Conservation (phyloP, 2,329 filamentous ascomycete species). For the Emmonsiellopsis sp. region DNA sequence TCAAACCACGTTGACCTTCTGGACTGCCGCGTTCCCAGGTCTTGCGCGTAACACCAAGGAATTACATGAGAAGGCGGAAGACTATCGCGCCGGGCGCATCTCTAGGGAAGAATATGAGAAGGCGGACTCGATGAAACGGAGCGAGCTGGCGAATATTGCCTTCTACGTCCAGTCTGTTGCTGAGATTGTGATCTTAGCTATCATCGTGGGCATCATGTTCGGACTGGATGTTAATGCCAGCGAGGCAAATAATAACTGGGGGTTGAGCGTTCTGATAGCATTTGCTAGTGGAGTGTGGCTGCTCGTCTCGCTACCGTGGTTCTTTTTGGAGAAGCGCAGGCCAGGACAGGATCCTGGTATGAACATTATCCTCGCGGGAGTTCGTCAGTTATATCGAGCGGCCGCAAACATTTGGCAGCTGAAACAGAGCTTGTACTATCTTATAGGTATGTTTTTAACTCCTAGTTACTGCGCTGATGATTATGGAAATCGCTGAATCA, state of each 20-base stretch:
- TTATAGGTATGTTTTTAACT: slow-evolving; percentile 39
- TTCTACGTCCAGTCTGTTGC: slow-evolving; percentile 56
- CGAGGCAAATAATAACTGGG: slow-evolving; percentile 55
- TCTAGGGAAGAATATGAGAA: slow-evolving; percentile 51
- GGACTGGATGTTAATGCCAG: slow-evolving; percentile 51
- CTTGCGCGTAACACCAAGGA: slow-evolving; percentile 46
- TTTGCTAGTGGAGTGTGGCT: slow-evolving; percentile 58
- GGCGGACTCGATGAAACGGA: slow-evolving; percentile 53
- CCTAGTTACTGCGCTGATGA: neutral
- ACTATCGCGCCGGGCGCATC: slow-evolving; percentile 44
- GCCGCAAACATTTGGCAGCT: slow-evolving; percentile 52
- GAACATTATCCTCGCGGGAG: slow-evolving; percentile 45
- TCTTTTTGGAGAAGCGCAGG: slow-evolving; percentile 53
- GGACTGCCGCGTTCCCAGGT: slow-evolving; percentile 55
- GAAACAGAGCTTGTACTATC: slow-evolving; percentile 56
- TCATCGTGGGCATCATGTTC: slow-evolving; percentile 57
- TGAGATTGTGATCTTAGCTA: slow-evolving; percentile 54
- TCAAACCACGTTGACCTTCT: slow-evolving; percentile 59
- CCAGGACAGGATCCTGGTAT: slow-evolving; percentile 47
- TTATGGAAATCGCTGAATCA: neutral
- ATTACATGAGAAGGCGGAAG: slow-evolving; percentile 40
- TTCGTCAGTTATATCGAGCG: slow-evolving; percentile 54
- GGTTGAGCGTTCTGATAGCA: slow-evolving; percentile 54
- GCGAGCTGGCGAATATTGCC: slow-evolving; percentile 52
- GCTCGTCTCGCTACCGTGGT: slow-evolving; percentile 56